Evolutionary conservation across 2,329 filamentous ascomycete genomes (phyloP), one percentile per base, ranked within the genome.

Genomic region (Microcera coccophila): DNA sequence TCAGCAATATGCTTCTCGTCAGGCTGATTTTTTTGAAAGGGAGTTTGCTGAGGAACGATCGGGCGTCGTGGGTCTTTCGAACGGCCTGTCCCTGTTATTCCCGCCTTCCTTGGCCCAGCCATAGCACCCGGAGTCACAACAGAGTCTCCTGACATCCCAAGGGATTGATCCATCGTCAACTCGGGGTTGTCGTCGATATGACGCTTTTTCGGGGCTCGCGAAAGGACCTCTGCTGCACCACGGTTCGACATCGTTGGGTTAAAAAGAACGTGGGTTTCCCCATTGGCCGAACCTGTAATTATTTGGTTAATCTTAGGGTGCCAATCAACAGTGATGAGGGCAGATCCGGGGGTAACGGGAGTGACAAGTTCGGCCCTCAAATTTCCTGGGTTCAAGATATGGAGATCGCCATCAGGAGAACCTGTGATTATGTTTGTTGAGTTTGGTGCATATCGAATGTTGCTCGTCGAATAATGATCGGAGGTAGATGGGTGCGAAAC

Each of bases 301-400:
- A 98, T 95, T 62, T 98, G 93, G 63, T 98, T 97, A 60, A 98
- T 81, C 65, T 90, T 95, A 16, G 86, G 77, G 60, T 98, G 91
- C 93, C 93, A 98, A 49, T 87, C 74, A 19, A 95, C 88, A 2
- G 84, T 82, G 48, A 97, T 87, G 8, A 98, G 70, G 1, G 91
- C 79, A 5, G 83, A 87, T 12, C 85, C 85, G 1, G 89, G 84
- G 0, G 91, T 96, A n/a, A 98, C 81, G 3, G 88, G 85, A 3
- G 91, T 95, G 42, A 91, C 82, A 21, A 89, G 80, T 62, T 96
- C 90, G 2, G 90, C 76, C 44, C 79, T 83, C 42, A 98, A 74
- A 38, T 94, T 97, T 29, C 90, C 93, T 1, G 93, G 87, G 60
- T 96, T 97, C 45, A 98, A 71, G 47, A 98, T 93, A 66, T 96